Evolutionary conservation across 768 basidiomycete genomes (phyloP).

Genomic region (Hypsizygus marmoreus): DNA sequence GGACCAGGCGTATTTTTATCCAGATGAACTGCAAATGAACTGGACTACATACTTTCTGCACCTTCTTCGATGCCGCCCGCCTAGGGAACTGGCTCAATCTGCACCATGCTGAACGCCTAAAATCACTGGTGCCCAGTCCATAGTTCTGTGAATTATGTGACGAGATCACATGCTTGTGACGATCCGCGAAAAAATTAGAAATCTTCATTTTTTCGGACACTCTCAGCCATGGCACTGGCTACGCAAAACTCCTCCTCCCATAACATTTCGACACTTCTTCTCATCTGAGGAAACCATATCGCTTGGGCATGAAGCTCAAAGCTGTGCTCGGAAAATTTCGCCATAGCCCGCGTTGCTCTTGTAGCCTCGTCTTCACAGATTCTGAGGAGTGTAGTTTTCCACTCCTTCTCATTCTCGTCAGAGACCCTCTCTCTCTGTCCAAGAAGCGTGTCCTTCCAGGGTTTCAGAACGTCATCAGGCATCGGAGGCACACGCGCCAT

Average conservation of each 20-base stretch:
- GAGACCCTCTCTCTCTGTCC: constrained; percentile 49
- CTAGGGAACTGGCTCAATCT: too few species aligned
- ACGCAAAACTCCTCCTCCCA: constrained; percentile 67
- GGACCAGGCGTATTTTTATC: too few species aligned
- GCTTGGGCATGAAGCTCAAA: background rate
- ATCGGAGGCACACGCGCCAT: constrained; percentile 19
- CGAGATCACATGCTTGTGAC: background rate
- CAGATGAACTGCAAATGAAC: too few species aligned
- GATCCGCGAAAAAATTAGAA: constrained; percentile 34
- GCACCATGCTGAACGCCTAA: too few species aligned
- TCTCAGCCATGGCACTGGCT: constrained; percentile 45
- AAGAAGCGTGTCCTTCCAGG: constrained; percentile 57
- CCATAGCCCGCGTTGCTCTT: constrained; percentile 13
- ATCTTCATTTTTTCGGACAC: constrained; percentile 46
- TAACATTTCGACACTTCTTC: constrained; percentile 43
- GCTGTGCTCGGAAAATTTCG: background rate
- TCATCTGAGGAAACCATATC: constrained; percentile 14
- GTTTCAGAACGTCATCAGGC: constrained; percentile 33
- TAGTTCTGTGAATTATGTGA: too few species aligned
- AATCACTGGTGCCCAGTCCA: too few species aligned
- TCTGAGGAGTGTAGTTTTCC: constrained; percentile 37
- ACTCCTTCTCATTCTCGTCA: constrained; percentile 48
- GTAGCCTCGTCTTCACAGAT: constrained; percentile 28
- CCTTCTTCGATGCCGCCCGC: too few species aligned
- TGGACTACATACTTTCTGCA: too few species aligned